Percentiles rank a stretch among this genome's conserved stretches.
Evolutionary conservation across 2,329 filamentous ascomycete genomes (phyloP).

Genomic region (Metarhizium album): DNA sequence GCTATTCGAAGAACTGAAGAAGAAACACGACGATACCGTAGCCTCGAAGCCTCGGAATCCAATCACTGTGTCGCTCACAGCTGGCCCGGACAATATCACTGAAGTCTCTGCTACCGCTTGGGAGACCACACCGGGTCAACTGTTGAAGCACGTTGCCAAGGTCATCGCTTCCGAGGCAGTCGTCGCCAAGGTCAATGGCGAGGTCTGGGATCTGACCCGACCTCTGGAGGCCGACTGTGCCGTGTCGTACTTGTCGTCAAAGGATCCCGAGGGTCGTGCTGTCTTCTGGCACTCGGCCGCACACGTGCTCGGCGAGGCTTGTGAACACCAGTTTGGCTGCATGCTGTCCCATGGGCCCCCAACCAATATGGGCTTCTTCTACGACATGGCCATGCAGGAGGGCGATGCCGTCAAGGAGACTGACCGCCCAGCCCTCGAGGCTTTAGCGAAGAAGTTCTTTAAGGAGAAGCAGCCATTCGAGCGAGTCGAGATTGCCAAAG

Average conservation of each 20-base stretch:
- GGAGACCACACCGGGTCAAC: slow-evolving; percentile 78
- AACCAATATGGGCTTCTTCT: slow-evolving; percentile 69
- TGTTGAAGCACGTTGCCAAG: slow-evolving; percentile 73
- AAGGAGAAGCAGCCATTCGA: neutral
- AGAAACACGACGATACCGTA: neutral
- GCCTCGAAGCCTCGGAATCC: neutral
- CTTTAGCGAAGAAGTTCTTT: neutral
- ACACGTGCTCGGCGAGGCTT: slow-evolving; percentile 90
- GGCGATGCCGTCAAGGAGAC: slow-evolving; percentile 19
- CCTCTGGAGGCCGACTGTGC: slow-evolving; percentile 55
- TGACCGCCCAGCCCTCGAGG: neutral
- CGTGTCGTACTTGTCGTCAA: no score
- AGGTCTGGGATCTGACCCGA: slow-evolving; percentile 85
- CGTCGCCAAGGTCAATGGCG: slow-evolving; percentile 72
- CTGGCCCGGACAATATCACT: neutral
- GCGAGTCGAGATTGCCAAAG: neutral
- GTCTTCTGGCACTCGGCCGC: slow-evolving; percentile 98
- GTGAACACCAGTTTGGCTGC: slow-evolving; percentile 82
- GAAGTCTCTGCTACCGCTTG: slow-evolving; percentile 48
- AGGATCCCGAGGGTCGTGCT: slow-evolving; percentile 28
- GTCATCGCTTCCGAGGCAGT: slow-evolving; percentile 78
- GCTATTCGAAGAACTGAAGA: neutral
- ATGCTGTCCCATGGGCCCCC: slow-evolving; percentile 89
- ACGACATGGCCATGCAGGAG: neutral
- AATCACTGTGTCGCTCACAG: neutral